Percentiles rank a stretch among this genome's conserved stretches.
phyloP scores from a whole-genome alignment of 345 rosid genomes.

The Luvunga scandens region DNA sequence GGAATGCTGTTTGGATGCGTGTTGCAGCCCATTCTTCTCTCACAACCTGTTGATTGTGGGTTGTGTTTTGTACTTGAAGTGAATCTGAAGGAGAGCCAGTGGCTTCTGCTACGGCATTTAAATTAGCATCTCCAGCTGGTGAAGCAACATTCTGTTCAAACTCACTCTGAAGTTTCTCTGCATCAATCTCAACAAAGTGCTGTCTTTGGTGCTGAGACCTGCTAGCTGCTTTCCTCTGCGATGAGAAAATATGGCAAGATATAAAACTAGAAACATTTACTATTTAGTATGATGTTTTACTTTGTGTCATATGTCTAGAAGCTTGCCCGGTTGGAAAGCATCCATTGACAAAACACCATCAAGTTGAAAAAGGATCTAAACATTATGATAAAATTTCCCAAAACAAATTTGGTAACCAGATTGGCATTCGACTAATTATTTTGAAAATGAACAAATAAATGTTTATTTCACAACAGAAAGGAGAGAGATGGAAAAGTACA shows the following conservation, averaged over 20 bases:
- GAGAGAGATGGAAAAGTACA: not conserved
- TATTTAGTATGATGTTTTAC: not conserved
- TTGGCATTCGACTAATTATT: not conserved
- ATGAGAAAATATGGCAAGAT: constrained; percentile 16
- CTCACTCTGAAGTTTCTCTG: constrained; percentile 50
- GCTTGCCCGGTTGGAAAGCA: not conserved
- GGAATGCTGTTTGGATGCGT: constrained; percentile 87
- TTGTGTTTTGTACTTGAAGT: constrained; percentile 41
- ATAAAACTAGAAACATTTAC: not conserved
- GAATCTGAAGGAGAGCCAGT: constrained; percentile 56
- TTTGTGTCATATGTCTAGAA: not conserved
- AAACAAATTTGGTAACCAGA: not conserved
- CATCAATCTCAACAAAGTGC: constrained; percentile 55
- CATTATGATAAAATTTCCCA: not conserved
- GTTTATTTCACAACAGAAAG: not conserved
- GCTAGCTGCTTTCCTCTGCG: constrained; percentile 47
- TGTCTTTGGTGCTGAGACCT: constrained; percentile 64
- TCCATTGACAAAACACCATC: not conserved
- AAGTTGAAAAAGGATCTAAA: not conserved
- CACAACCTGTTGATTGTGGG: constrained; percentile 35
- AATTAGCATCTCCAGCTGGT: constrained; percentile 34
- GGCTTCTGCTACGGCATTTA: constrained; percentile 33
- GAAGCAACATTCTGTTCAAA: constrained; percentile 32
- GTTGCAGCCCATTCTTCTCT: constrained; percentile 76
- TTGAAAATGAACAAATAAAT: not conserved